Percentiles rank a stretch among this genome's conserved stretches.
Conservation (phyloP, 495 filamentous ascomycete genomes). For the Parathielavia appendiculata region DNA sequence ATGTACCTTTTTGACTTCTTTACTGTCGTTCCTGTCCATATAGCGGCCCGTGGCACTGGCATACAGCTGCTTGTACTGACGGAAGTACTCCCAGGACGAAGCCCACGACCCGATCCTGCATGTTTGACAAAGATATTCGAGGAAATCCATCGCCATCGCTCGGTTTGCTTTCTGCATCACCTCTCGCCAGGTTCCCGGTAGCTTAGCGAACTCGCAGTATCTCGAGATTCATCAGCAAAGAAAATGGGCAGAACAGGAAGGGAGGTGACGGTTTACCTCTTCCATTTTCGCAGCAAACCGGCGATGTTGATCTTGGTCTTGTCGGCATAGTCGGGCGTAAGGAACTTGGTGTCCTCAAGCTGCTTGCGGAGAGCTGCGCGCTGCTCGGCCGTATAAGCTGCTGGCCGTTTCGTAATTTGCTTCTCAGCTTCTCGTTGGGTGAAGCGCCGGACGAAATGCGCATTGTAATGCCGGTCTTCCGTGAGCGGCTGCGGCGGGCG, state of each 20-base stretch:
- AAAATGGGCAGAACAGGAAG: neutral
- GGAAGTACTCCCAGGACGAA: constrained; percentile 23
- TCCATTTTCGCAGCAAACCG: constrained; percentile 2
- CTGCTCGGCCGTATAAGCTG: constrained; percentile 3
- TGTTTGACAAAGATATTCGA: constrained; percentile 24
- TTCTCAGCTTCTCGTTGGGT: neutral
- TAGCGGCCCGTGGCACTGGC: constrained; percentile 20
- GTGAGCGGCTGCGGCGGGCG: too few species aligned
- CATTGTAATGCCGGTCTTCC: too few species aligned
- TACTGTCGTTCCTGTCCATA: constrained; percentile 27
- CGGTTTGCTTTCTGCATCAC: constrained; percentile 20
- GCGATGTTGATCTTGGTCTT: constrained; percentile 6
- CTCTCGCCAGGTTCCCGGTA: constrained; percentile 22
- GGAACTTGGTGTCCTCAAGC: constrained; percentile 7
- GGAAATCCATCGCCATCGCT: constrained; percentile 28
- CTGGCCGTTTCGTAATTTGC: neutral
- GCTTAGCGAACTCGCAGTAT: neutral
- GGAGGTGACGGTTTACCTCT: constrained; percentile 6
- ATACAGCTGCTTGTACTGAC: constrained; percentile 28
- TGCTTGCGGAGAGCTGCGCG: constrained; percentile 7
- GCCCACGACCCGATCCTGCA: constrained; percentile 19
- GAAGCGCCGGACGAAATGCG: too few species aligned
- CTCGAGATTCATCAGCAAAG: constrained; percentile 4
- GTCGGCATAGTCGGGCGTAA: constrained; percentile 12
- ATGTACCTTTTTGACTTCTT: constrained; percentile 37